phyloP scores from a whole-genome alignment of 1,139 yeast genomes.

The Suhomyces wounanorum region DNA sequence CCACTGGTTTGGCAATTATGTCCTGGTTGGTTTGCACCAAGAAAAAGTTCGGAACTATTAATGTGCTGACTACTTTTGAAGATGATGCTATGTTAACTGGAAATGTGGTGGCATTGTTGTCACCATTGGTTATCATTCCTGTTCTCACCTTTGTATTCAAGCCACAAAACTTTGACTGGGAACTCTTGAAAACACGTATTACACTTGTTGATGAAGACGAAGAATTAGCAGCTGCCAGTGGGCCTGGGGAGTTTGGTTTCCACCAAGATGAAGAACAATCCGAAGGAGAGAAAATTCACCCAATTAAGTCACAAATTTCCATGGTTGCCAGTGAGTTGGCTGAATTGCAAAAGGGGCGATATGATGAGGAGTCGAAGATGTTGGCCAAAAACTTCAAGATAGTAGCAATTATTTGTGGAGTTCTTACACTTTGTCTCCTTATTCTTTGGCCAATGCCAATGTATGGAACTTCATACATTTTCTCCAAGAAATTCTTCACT shows the following conservation, averaged over 20 bases:
- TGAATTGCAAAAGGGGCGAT: constrained; percentile 31
- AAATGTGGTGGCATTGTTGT: constrained; percentile 74
- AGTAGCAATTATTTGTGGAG: constrained; percentile 57
- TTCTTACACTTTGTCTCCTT: constrained; percentile 60
- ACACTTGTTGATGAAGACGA: constrained; percentile 68
- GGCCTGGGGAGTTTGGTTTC: constrained; percentile 16
- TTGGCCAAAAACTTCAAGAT: constrained; percentile 54
- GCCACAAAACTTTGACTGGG: constrained; percentile 78
- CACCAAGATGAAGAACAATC: constrained; percentile 22
- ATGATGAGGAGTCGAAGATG: constrained; percentile 46
- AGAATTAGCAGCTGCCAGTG: constrained; percentile 48
- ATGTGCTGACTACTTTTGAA: constrained; percentile 66
- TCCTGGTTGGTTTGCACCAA: constrained; percentile 68
- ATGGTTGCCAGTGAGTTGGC: constrained; percentile 49
- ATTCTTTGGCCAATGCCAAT: constrained; percentile 88
- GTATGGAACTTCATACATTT: constrained; percentile 75
- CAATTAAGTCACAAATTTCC: constrained; percentile 39
- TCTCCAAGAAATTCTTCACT: constrained; percentile 70
- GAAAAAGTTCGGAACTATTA: constrained; percentile 51
- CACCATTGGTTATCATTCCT: constrained; percentile 73
- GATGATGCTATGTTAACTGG: constrained; percentile 88
- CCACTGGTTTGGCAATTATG: constrained; percentile 62
- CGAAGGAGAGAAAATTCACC: constrained; percentile 38
- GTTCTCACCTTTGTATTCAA: constrained; percentile 62
- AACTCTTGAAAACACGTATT: constrained; percentile 51